Base-by-base conservation (phyloP, 2,329 filamentous ascomycete genomes). In the Cladosporium sp. region DNA sequence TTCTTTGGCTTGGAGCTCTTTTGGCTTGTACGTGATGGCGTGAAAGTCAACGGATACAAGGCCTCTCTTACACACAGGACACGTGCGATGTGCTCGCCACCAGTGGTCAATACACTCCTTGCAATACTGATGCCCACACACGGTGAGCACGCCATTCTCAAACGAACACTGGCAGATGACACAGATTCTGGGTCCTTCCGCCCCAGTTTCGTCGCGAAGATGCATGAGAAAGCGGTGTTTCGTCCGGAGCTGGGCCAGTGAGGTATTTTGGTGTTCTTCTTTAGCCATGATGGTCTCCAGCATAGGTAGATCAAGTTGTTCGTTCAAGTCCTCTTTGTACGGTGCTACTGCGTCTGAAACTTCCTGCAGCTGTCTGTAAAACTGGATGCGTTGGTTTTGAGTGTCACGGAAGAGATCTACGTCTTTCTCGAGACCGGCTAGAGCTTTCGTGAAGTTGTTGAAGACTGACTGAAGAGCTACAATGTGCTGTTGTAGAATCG, bases 61-160 rank as follows among this genome's bases (percentile, higher is more conserved):
- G 1, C 76, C 77, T 45, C 79, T 82, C 71, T 96, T 96, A 78
- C 94, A 99, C 4, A 90, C 80, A 0, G 93, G 93, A 65, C 93
- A 97, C 52, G 83, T 93, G 17, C 79, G 82, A 64, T 91, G 86
- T 32, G 83, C 78, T 57, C 77, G 79, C 76, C 88, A 90, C 94
- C 94, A 97, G 12, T 85, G 65, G 36, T 80, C 79, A 64, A 97
- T 87, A 71, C 94, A 97, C 25, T 90, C 88, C 66, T 90, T 91
- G 76, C 93, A 97, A 70, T 91, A 97, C 62, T 91, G 85, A 69
- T 99, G 94, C 0, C 93, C 93, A 70, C 94, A 97, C 1, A 91
- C 82, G 0, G 93, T 97, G 60, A 93, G 78, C 53, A 89, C 84
- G 54, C 93, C 93, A n/a, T 85, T 77, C 58, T 88, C 85, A 65